Evolutionary conservation across 805 yeast genomes (phyloP).

Genomic region (Metschnikowia anglica): DNA sequence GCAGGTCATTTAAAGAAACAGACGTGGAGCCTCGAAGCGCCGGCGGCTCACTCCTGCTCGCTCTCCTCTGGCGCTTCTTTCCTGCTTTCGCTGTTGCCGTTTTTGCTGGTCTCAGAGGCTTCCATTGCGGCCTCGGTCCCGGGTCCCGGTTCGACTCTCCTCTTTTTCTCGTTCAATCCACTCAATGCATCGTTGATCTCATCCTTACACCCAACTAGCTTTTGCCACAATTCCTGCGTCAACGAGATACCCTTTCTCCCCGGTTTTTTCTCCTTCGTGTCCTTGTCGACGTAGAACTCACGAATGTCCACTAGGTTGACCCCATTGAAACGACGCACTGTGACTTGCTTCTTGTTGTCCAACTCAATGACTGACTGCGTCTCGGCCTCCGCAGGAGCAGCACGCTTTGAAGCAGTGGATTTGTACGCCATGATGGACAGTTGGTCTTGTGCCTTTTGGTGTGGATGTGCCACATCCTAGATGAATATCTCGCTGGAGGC

Average conservation of each 20-base stretch:
- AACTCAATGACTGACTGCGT: slow-evolving; percentile 16
- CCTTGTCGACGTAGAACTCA: slow-evolving; percentile 62
- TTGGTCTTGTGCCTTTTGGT: too few species aligned
- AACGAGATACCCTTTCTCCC: slow-evolving; percentile 76
- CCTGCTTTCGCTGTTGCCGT: background rate
- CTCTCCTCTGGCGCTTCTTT: background rate
- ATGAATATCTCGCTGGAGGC: too few species aligned
- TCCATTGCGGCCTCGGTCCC: background rate
- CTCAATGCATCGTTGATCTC: slow-evolving; percentile 53
- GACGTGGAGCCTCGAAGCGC: too few species aligned
- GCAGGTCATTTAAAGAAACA: too few species aligned
- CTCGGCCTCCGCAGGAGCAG: slow-evolving; percentile 14
- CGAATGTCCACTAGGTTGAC: slow-evolving; percentile 74
- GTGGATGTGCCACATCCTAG: too few species aligned
- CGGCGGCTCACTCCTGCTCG: background rate
- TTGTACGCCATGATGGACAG: slow-evolving; percentile 6
- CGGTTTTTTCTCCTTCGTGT: slow-evolving; percentile 67
- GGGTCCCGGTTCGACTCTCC: slow-evolving; percentile 1
- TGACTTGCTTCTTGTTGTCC: slow-evolving; percentile 56
- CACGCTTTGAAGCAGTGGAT: slow-evolving; percentile 2
- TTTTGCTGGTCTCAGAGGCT: background rate
- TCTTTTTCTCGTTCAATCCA: slow-evolving; percentile 29
- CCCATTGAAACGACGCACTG: slow-evolving; percentile 71
- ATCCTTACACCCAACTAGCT: slow-evolving; percentile 44
- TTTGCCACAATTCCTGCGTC: slow-evolving; percentile 55